phyloP scores from a whole-genome alignment of 2,329 filamentous ascomycete species.

The Colletotrichum cuscutae region DNA sequence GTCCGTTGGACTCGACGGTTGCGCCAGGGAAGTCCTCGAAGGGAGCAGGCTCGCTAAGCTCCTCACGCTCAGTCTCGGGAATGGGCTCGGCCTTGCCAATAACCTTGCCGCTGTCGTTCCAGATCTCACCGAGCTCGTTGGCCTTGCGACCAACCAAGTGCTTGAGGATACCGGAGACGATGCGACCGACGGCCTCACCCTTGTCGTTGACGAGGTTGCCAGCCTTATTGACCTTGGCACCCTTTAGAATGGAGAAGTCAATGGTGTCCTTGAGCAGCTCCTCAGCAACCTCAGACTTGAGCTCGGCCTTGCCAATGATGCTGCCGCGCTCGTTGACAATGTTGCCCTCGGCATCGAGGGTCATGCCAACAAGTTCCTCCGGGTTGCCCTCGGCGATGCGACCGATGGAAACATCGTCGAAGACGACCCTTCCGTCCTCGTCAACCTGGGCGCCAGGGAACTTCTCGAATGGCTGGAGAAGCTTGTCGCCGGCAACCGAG shows the following conservation, averaged over 20 bases:
- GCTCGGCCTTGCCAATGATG: conserved; percentile 46
- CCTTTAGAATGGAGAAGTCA: conserved; percentile 62
- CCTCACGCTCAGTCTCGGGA: conserved; percentile 63
- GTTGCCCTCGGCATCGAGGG: conserved; percentile 49
- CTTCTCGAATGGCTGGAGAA: conserved; percentile 46
- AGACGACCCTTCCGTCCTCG: conserved; percentile 50
- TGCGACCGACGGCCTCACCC: conserved; percentile 67
- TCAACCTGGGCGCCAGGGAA: conserved; percentile 48
- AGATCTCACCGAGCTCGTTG: conserved; percentile 76
- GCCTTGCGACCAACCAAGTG: conserved; percentile 72
- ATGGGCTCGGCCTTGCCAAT: conserved; percentile 75
- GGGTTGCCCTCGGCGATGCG: conserved; percentile 51
- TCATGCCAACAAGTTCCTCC: conserved; percentile 47
- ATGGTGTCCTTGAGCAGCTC: conserved; percentile 42
- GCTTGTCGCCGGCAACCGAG: conserved; percentile 28
- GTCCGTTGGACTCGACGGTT: conserved; percentile 62
- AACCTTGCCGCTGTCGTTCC: conserved; percentile 75
- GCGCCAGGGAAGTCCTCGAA: conserved; percentile 70
- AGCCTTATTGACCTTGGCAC: conserved; percentile 67
- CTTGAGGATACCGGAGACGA: conserved; percentile 72
- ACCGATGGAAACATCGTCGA: conserved; percentile 48
- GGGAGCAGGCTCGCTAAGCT: conserved; percentile 57
- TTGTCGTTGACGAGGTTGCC: conserved; percentile 67
- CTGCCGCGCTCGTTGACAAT: conserved; percentile 49
- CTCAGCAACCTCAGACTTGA: conserved; percentile 44